Conservation (phyloP, 352 stramenopile species). For the Phytopythium delawarense region DNA sequence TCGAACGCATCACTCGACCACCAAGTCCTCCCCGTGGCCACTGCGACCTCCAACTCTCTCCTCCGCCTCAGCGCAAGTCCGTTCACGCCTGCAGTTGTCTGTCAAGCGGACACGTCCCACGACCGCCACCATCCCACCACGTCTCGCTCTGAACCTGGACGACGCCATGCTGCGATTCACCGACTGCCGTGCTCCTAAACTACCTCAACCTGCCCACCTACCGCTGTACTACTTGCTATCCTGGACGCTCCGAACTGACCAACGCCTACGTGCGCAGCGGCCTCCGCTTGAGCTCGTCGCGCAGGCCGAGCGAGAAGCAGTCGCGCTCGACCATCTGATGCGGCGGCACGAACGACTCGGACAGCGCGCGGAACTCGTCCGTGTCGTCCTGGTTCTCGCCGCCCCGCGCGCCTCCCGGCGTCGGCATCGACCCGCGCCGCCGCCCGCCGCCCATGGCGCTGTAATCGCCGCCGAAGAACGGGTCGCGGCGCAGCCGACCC, state of each 20-base stretch:
- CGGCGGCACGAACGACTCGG: conserved; percentile 67
- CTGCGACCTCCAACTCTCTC: too few species aligned
- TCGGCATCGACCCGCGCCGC: conserved; percentile 11
- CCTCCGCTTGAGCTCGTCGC: conserved; percentile 65
- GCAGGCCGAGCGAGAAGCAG: conserved; percentile 69
- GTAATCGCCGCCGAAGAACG: conserved; percentile 7
- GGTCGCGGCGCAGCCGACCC: conserved; percentile 13
- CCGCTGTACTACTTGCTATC: conserved; percentile 9
- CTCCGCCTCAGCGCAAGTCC: too few species aligned
- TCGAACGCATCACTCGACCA: too few species aligned
- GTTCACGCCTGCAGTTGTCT: too few species aligned
- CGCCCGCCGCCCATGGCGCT: conserved; percentile 11
- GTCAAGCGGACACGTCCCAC: too few species aligned
- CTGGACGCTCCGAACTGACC: neutral
- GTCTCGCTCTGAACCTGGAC: neutral
- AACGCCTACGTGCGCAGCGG: conserved; percentile 16
- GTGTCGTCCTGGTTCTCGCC: conserved; percentile 21
- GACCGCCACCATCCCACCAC: too few species aligned
- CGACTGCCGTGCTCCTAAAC: conserved; percentile 2
- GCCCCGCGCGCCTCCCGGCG: conserved; percentile 14
- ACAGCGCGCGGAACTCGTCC: conserved; percentile 26
- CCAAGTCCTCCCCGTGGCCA: too few species aligned
- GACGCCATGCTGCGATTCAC: neutral
- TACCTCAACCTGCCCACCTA: conserved; percentile 9
- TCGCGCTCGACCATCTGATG: conserved; percentile 67